Evolutionary conservation across 2,329 filamentous ascomycete genomes (phyloP), one percentile per base, ranked within the genome.

Genomic region (Colletotrichum eleusines): DNA sequence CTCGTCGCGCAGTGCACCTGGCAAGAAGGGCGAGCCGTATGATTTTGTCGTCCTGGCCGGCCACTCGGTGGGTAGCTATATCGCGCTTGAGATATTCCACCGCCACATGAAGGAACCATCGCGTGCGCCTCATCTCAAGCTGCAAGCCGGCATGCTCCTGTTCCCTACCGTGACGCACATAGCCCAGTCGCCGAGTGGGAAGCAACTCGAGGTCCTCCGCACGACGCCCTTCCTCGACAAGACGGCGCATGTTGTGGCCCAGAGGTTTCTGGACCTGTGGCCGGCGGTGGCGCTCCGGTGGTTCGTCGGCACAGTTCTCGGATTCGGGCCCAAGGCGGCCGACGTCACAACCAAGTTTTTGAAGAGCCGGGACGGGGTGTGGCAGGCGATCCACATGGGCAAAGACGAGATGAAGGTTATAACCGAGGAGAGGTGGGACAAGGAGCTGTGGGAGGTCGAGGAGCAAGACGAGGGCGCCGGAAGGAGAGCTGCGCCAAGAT

Each of bases 111-210:
- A 82, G 46, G 74, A 81, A 48, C 76, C 78, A 0, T 71, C 74
- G 16, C 66, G 76, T 16, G 78, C 78, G 1, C 79, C 81, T n/a
- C 76, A 80, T 55, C 76, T 86, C n/a, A 78, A 76, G 14, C 80
- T 89, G 28, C 78, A 77, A 44, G 81, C 85, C 35, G 91, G 86
- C 1, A 84, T 94, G 51, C 83, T 94, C 66, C 84, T 95, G 23
- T 94, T 94, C 77, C 92, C 92, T 1, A 94, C 92, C 1, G 86
- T 95, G 46, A 86, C 90, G n/a, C 88, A 94, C 79, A 90, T 95
- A 72, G 88, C 89, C 12, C 80, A 82, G 66, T 92, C 90, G 1
- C 84, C 87, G 0, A 89, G 84, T 35, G 92, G 92, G 1, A 80
- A 80, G 66, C 86, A 85, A 58, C 80, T 90, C 48, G 79, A 81